A percentile compares a stretch with the other conserved stretches of the same genome.
These are phyloP conservation scores for Puccinia brachypodii DNA, from an alignment of 1,284 basidiomycete species.

Conservation along the genomic window DNA sequence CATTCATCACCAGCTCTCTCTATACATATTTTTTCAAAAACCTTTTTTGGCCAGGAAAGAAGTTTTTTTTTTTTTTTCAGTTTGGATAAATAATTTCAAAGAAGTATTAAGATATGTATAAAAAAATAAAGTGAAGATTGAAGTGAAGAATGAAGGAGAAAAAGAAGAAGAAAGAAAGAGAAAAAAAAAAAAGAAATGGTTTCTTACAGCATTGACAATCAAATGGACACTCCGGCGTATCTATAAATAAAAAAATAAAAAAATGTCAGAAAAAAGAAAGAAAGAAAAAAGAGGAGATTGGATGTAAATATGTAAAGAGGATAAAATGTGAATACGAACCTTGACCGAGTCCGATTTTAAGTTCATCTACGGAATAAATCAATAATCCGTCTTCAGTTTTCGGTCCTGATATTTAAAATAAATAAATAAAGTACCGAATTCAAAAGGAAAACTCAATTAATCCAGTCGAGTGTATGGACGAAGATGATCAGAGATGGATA, in stretches of 20 bases:
- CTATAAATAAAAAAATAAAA: neutral
- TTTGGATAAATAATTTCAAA: no score
- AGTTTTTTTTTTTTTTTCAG: no score
- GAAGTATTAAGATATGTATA: no score
- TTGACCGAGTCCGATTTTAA: slow-evolving; percentile 14
- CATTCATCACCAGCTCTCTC: no score
- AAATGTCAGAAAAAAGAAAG: neutral
- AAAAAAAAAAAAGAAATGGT: neutral
- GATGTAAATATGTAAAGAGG: no score
- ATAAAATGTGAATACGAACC: neutral
- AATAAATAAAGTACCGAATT: neutral
- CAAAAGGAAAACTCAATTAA: neutral
- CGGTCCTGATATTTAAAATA: neutral
- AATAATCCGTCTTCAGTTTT: slow-evolving; percentile 1
- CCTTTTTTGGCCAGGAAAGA: no score
- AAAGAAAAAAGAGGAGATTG: neutral
- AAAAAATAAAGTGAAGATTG: no score
- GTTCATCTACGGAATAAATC: slow-evolving; percentile 22
- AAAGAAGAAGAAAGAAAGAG: neutral
- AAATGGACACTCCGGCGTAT: slow-evolving; percentile 23
- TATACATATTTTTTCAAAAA: no score
- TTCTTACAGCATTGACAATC: slow-evolving; percentile 27
- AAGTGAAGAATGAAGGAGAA: no score
- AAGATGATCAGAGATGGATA: neutral
- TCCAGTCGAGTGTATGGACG: neutral